Base-by-base conservation (phyloP, 495 filamentous ascomycete species). In the Tuber microsphaerosporum region DNA sequence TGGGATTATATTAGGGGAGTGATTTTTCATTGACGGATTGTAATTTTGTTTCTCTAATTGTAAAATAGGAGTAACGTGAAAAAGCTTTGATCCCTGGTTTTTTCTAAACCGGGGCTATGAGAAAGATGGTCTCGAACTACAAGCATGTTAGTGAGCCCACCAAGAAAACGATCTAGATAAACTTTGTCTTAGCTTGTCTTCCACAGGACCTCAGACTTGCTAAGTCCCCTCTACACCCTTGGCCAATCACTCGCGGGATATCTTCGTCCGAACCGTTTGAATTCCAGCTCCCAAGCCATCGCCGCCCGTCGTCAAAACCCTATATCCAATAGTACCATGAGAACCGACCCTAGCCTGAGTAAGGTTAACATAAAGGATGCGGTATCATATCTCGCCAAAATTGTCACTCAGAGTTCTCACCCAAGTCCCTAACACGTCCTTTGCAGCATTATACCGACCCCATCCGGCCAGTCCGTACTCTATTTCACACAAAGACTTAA, bases 381-480 rank as follows among this genome's bases (percentile, higher is more conserved):
- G 2, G 9, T 61, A 14, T 37, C 34, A 37, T 37, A 37, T 14
- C 4, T 14, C 22, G 0, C 9, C 34, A 37, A 37, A 37, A 37
- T 37, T 37, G 2, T 37, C 34, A 2, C 34, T 37, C 2, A 37
- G 34, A 37, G 34, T 2, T 2, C 34, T 37, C n/a, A 26, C n/a
- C 3, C 51, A 12, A 26, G 22, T 2, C 22, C n/a, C 2, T 14
- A 61, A 12, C 51, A 26, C n/a, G 51, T 26, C 51, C 2, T 14
- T 26, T 16, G 2, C 48, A 0, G 0, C 22, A 4, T 4, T 7
- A 0, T 26, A 1, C 22, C 48, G 0, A 22, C 22, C 0, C 10
- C 22, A 20, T 12, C 1, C 48, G 6, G 8, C 8, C n/a, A 56
- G 7, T 61, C 51, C 2, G 7, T 26, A 61, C 22, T 61, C 22